Evolutionary conservation across 352 stramenopile genomes (phyloP).

Genomic region (Pythium folliculosum): DNA sequence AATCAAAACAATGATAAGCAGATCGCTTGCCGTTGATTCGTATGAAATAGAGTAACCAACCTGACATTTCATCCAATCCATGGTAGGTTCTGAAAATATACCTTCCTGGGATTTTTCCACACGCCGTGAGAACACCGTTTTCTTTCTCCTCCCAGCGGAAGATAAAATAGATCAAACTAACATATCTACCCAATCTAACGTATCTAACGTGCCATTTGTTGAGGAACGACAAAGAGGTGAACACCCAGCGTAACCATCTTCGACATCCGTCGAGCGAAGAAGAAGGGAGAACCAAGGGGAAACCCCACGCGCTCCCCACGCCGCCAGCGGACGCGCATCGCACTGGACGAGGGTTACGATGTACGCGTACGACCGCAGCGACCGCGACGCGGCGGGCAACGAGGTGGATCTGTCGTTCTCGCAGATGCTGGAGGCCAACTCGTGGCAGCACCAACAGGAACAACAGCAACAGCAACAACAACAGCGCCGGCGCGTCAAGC

Average conservation of each 20-base stretch:
- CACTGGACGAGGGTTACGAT: slow-evolving; percentile 23
- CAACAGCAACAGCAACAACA: slow-evolving; percentile 24
- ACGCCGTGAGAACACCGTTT: not conserved
- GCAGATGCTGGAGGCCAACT: slow-evolving; percentile 75
- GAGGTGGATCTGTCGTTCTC: slow-evolving; percentile 78
- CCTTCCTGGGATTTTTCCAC: slow-evolving; percentile 2
- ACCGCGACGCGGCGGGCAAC: slow-evolving; percentile 32
- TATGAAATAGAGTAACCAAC: slow-evolving; percentile 5
- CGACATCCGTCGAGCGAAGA: not conserved
- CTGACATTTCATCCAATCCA: slow-evolving; percentile 28
- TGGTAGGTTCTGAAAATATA: slow-evolving; percentile 15
- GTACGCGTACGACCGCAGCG: slow-evolving; percentile 41
- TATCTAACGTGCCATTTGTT: slow-evolving; percentile 15
- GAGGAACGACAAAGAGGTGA: not conserved
- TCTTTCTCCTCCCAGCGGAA: not conserved
- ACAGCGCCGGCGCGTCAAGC: slow-evolving; percentile 21
- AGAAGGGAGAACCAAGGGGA: not conserved
- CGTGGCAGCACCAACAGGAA: slow-evolving; percentile 44
- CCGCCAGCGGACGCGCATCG: no score
- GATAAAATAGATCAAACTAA: slow-evolving; percentile 12
- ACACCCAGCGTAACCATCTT: slow-evolving; percentile 16
- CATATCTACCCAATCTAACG: slow-evolving; percentile 16
- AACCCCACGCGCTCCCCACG: not conserved
- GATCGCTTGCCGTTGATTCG: slow-evolving; percentile 5
- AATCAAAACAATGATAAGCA: not conserved